phyloP scores from a whole-genome alignment of 2,329 filamentous ascomycete genomes.

The Arthrobotrys conoides region DNA sequence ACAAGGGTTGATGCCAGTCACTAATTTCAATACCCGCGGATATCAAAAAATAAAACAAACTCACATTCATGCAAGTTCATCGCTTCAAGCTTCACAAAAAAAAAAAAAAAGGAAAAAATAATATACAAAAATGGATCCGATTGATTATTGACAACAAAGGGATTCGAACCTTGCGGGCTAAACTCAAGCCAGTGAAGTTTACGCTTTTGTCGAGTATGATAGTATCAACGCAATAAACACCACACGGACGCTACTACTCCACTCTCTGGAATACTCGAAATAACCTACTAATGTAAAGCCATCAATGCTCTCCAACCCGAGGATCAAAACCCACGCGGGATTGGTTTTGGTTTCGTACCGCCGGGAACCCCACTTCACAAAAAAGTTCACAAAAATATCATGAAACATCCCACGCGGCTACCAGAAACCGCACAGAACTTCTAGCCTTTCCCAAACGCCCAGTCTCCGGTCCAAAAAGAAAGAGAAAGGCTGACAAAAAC shows the following conservation, averaged over 20 bases:
- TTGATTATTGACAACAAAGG: no score
- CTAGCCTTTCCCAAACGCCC: conserved; percentile 5
- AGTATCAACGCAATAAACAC: no score
- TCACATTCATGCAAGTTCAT: conserved; percentile 40
- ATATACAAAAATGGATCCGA: not conserved
- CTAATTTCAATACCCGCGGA: conserved; percentile 29
- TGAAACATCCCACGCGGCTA: conserved; percentile 55
- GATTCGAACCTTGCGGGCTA: no score
- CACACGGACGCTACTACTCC: no score
- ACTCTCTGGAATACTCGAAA: no score
- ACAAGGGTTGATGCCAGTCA: not conserved
- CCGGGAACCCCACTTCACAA: no score
- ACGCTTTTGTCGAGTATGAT: no score
- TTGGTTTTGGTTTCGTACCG: no score
- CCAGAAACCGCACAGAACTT: conserved; percentile 38
- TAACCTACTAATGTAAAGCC: no score
- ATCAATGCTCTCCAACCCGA: no score
- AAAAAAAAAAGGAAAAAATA: not conserved
- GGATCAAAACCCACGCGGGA: no score
- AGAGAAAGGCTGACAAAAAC: conserved; percentile 21
- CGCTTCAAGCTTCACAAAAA: not conserved
- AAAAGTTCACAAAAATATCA: conserved; percentile 26
- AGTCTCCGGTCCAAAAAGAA: not conserved
- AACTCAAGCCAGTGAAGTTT: no score
- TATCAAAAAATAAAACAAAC: conserved; percentile 18